Percentiles rank a stretch among this genome's conserved stretches.
Conservation (phyloP, 2,329 filamentous ascomycete species). For the Microdochium bolleyi region DNA sequence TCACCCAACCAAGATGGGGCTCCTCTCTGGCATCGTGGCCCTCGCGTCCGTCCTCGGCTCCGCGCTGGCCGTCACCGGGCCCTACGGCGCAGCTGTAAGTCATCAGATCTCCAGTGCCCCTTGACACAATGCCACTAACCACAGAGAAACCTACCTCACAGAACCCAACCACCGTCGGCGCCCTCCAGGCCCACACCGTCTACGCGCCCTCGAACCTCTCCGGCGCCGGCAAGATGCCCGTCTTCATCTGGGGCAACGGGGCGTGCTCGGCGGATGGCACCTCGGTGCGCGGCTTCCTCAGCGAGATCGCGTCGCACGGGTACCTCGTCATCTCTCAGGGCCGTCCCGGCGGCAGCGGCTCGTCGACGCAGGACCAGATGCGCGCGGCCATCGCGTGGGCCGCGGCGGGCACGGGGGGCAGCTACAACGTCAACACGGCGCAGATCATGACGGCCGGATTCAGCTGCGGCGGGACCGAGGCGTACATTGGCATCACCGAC, state of each 20-base stretch:
- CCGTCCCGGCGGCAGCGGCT: slow-evolving; percentile 8
- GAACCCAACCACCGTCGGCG: background rate
- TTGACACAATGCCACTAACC: background rate
- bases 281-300: slow-evolving; percentile 8
- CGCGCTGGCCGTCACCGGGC: background rate
- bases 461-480: slow-evolving; percentile 21
- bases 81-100: background rate
- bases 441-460: slow-evolving; percentile 17
- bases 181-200: slow-evolving; percentile 12
- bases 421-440: slow-evolving; percentile 12
- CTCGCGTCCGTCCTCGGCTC: background rate
- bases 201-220: slow-evolving; percentile 10
- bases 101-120: background rate
- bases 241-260: slow-evolving; percentile 21
- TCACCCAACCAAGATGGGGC: background rate
- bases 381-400: slow-evolving; percentile 12
- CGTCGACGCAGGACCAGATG: slow-evolving; percentile 14
- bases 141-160: background rate
- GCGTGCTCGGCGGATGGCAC: slow-evolving; percentile 14
- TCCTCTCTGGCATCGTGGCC: background rate
- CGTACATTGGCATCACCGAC: slow-evolving; percentile 13
- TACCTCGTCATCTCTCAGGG: slow-evolving; percentile 15
- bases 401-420: slow-evolving; percentile 7
- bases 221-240: slow-evolving; percentile 9
- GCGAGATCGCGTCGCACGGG: slow-evolving; percentile 16